Percentiles rank a stretch among this genome's conserved stretches.
Conservation (phyloP, 768 basidiomycete genomes). For the Boletus reticuloceps region DNA sequence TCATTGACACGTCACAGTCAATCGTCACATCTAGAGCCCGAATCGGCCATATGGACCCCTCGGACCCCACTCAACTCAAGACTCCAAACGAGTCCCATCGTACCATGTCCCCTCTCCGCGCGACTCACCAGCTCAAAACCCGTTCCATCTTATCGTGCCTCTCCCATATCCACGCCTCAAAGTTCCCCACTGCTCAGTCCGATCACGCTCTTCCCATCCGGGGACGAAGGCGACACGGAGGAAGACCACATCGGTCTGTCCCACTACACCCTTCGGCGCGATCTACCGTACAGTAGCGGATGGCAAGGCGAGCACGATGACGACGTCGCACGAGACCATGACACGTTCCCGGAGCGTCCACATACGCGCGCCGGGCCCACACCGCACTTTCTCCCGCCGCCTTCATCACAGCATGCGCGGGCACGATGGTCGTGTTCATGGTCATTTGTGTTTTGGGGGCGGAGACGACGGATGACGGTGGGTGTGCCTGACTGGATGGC, state of each 20-base stretch:
- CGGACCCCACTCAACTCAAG: conserved; percentile 44
- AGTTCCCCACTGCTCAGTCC: conserved; percentile 39
- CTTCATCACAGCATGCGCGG: conserved; percentile 24
- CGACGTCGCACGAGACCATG: not conserved
- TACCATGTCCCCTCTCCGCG: conserved; percentile 36
- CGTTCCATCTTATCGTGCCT: conserved; percentile 40
- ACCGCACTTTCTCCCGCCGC: conserved; percentile 41
- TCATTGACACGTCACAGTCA: conserved; percentile 31
- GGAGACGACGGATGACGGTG: conserved; percentile 53
- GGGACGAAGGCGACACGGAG: conserved; percentile 48
- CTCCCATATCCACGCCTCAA: conserved; percentile 36
- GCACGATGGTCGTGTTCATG: conserved; percentile 35
- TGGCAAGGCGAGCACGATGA: conserved; percentile 31
- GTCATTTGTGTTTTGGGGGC: conserved; percentile 54
- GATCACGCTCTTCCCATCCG: conserved; percentile 34
- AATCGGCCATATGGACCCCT: conserved; percentile 37
- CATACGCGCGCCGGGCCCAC: not conserved
- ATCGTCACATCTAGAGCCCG: conserved; percentile 28
- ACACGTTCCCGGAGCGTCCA: not conserved
- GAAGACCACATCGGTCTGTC: conserved; percentile 43
- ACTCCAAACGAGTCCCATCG: conserved; percentile 39
- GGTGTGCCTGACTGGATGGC: conserved; percentile 37
- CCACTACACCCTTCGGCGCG: conserved; percentile 45
- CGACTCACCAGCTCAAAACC: conserved; percentile 38
- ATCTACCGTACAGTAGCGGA: conserved; percentile 27